Evolutionary conservation across 1,284 basidiomycete species (phyloP), one percentile per base, ranked within the genome.

Genomic region (Heterobasidion parviporum): DNA sequence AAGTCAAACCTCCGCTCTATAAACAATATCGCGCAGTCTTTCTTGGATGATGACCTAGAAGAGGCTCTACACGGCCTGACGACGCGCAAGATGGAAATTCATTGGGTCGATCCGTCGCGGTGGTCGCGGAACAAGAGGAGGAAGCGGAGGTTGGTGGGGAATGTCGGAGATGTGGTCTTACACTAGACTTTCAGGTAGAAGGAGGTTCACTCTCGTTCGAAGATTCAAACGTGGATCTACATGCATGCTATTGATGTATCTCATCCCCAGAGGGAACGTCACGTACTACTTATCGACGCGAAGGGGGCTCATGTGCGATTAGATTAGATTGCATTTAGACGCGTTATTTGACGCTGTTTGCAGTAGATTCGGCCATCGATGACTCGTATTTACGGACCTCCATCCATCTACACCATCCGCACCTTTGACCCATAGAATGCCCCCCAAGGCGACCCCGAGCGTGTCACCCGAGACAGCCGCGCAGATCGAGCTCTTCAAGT

Each of bases 401-500:
- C 16, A 16, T 35, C 51, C 10, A 7, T 15, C 44, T 33, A 35
- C 26, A 1, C 15, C 38, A 20, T 32, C 38, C 36, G 38, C 38
- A 41, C 47, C 6, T 4, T 26, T 47, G 26, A 1, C 36, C 32
- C 6, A 51, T 35, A 51, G 6, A 16, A 72, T 72, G 71, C 60
- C 70, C 56, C 67, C 68, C n/a, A 70, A 71, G 63, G 33, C 32
- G 34, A 26, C 50, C 62, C 62, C 57, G 62, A 64, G 36, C 14
- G 16, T 52, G 20, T 62, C 66, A n/a, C 58, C 68, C 36, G 69
- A 72, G 43, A 67, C 66, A 14, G 59, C 62, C 26, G 67, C 66
- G 50, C 76, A 88, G 55, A 76, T 90, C 53, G 66, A 77, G 38
- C 77, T 91, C 46, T 94, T 96, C 76, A 81, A 85, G 68, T 82